Percentiles rank a stretch among this genome's conserved stretches.
phyloP scores from a whole-genome alignment of 768 basidiomycete genomes.

The Pluteus cervinus region DNA sequence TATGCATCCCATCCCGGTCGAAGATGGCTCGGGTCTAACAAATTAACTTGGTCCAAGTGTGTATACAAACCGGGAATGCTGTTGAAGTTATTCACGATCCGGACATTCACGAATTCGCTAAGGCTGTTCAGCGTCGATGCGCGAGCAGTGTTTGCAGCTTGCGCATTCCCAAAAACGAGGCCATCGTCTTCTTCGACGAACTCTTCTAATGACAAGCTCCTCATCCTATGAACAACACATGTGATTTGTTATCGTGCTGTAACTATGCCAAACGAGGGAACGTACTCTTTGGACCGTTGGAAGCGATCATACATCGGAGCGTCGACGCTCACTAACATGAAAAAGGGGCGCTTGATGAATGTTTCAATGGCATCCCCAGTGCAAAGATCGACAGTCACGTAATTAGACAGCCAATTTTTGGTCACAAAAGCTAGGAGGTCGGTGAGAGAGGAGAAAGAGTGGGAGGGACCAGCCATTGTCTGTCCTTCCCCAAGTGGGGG shows the following conservation, averaged over 20 bases:
- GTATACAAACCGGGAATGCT: slow-evolving; percentile 45
- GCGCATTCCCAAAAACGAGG: slow-evolving; percentile 48
- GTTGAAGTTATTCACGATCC: slow-evolving; percentile 59
- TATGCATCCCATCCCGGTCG: slow-evolving; percentile 94
- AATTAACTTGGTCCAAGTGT: slow-evolving; percentile 63
- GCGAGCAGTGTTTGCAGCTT: slow-evolving; percentile 8
- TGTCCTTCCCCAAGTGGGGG: slow-evolving; percentile 13
- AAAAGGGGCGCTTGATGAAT: slow-evolving; percentile 86
- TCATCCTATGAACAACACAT: too few species aligned
- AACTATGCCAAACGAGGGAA: slow-evolving; percentile 4
- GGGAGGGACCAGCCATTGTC: slow-evolving; percentile 13
- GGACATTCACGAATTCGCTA: slow-evolving; percentile 51
- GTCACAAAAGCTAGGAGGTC: slow-evolving; percentile 74
- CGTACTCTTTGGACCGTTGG: slow-evolving; percentile 48
- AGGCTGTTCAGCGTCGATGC: slow-evolving; percentile 25
- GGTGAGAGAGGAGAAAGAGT: slow-evolving; percentile 39
- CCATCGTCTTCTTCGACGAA: slow-evolving; percentile 75
- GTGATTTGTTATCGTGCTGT: too few species aligned
- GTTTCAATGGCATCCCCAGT: slow-evolving; percentile 50
- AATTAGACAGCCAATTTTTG: slow-evolving; percentile 70
- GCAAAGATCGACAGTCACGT: slow-evolving; percentile 72
- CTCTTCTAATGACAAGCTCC: slow-evolving; percentile 64
- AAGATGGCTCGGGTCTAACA: slow-evolving; percentile 68
- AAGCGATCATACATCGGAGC: slow-evolving; percentile 75
- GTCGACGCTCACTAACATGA: slow-evolving; percentile 78